Evolutionary conservation across 441 rosid genomes (phyloP).

Genomic region (Brassica balearica): DNA sequence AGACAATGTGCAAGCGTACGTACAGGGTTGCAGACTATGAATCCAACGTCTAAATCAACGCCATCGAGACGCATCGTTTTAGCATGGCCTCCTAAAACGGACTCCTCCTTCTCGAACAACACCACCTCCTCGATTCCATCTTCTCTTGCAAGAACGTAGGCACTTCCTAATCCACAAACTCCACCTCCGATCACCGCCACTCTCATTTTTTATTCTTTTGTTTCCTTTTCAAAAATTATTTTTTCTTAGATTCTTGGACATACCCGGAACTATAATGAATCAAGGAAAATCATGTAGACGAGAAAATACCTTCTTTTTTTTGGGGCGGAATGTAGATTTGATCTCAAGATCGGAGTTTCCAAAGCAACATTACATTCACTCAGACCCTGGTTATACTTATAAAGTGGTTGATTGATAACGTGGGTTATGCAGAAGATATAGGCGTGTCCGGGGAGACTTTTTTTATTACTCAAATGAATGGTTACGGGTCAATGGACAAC

Average conservation of each 20-base stretch:
- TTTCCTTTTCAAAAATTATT: neutral
- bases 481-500: neutral
- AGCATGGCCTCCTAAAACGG: slow-evolving; percentile 73
- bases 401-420: no score
- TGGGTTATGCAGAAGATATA: no score
- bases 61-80: slow-evolving; percentile 57
- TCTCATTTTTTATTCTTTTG: slow-evolving; percentile 45
- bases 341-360: neutral
- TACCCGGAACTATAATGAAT: neutral
- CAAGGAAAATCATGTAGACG: neutral
- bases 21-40: slow-evolving; percentile 76
- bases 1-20: slow-evolving; percentile 9
- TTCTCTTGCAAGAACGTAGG: slow-evolving; percentile 50
- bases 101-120: slow-evolving; percentile 68
- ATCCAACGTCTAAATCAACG: slow-evolving; percentile 74
- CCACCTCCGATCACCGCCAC: slow-evolving; percentile 79
- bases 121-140: slow-evolving; percentile 45
- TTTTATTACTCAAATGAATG: neutral
- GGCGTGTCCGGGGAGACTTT: no score
- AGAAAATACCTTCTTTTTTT: neutral
- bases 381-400: neutral
- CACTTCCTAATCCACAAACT: slow-evolving; percentile 69
- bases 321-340: neutral
- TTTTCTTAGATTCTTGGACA: neutral
- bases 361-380: neutral